Percentiles rank a stretch among this genome's conserved stretches.
phyloP scores from a whole-genome alignment of 306 rosid species.

The Quercus rubra region DNA sequence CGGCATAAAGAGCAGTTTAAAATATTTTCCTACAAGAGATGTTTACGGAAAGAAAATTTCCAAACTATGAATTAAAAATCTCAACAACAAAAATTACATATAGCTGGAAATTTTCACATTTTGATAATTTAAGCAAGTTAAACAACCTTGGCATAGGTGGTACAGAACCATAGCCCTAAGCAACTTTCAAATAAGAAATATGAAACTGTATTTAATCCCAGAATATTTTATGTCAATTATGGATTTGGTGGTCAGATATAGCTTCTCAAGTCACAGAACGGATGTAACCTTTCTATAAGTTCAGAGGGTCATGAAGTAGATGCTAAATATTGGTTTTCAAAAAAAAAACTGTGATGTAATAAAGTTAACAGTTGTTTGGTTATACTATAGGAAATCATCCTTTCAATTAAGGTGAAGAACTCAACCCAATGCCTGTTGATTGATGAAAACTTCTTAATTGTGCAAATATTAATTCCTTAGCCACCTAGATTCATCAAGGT shows the following conservation, averaged over 20 bases:
- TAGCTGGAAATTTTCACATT: background rate
- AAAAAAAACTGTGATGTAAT: background rate
- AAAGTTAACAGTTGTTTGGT: background rate
- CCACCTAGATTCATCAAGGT: background rate
- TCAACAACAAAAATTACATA: background rate
- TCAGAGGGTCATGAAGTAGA: background rate
- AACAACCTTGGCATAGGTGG: background rate
- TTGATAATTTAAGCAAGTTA: background rate
- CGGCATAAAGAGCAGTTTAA: slow-evolving; percentile 4
- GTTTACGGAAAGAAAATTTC: background rate
- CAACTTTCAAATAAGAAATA: background rate
- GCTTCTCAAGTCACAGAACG: background rate
- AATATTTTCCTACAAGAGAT: slow-evolving; percentile 15
- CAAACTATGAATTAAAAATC: background rate
- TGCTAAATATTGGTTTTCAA: background rate
- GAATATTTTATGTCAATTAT: background rate
- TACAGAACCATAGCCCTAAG: background rate
- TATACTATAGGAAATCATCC: background rate
- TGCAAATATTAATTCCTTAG: background rate
- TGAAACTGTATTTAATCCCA: background rate
- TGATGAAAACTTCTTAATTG: background rate
- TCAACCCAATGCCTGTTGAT: background rate
- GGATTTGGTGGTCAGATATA: background rate
- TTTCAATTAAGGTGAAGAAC: background rate
- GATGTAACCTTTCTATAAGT: background rate